Base-by-base conservation (phyloP, 345 rosid genomes). In the Aurinia saxatilis region DNA sequence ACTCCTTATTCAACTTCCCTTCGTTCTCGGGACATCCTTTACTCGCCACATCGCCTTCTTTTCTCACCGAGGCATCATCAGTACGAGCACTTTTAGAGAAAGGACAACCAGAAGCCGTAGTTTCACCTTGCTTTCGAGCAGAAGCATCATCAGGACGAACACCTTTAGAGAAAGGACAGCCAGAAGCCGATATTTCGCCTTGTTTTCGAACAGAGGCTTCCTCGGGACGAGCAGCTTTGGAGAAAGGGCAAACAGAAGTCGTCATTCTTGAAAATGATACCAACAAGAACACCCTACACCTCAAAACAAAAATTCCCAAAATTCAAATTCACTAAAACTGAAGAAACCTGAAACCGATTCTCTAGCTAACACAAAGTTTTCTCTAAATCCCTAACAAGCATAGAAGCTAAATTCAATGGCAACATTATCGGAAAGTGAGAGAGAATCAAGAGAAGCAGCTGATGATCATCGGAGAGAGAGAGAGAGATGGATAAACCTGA, bases 181-280 rank as follows among this genome's bases (percentile, higher is more conserved):
- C 55, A 45, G 70, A 65, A 45, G 62, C 25, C 10, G 50, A 3
- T 11, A 34, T 10, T 10, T 34, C 37, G 12, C 37, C 37, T 34
- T 34, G 37, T 1, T 48, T 67, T 57, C 9, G 65, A 34, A 11
- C 11, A 34, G 37, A 34, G 37, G 11, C 37, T 53, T 86, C 95
- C 45, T 80, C 84, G 1, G 84, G 86, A 15, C 86, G 84, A 34
- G 84, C 66, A 10, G 88, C 78, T 60, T 84, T 84, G 7, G 66
- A 82, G 60, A 91, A 91, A 0, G 98, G 98, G 60, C 96, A 91
- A 35, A 83, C 90, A 1, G 98, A 80, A 6, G 82, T 83, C 85
- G 83, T 87, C 79, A 68, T 68, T 51, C 33, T 34, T 21, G n/a
- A n/a, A n/a, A n/a, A n/a, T n/a, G n/a, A n/a, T n/a, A n/a, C n/a